These are phyloP conservation scores for Evernia prunastri DNA, from an alignment of 495 filamentous ascomycete species.

Conservation along the genomic window DNA sequence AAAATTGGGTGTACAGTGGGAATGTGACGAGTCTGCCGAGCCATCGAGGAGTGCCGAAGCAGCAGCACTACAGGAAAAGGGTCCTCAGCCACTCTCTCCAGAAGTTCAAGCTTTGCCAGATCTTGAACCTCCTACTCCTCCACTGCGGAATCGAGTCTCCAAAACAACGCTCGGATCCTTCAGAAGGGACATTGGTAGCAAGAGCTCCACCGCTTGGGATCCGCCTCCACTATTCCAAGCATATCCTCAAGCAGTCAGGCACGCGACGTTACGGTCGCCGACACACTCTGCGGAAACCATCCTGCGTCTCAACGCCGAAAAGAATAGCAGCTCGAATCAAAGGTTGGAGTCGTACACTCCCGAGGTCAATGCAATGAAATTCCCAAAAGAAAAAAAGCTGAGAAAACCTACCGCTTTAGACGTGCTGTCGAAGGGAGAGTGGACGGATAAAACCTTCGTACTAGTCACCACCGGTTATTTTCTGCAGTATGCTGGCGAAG, in stretches of 20 bases:
- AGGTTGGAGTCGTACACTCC: conserved; percentile 24
- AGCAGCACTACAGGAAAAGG: background rate
- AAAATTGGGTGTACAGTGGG: conserved; percentile 11
- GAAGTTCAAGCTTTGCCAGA: conserved; percentile 5
- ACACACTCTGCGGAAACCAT: conserved; percentile 52
- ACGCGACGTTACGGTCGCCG: conserved; percentile 46
- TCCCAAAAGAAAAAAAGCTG: conserved; percentile 39
- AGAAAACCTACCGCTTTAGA: conserved; percentile 49
- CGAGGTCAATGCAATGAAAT: conserved; percentile 20
- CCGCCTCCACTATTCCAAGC: conserved; percentile 83
- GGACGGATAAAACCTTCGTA: conserved; percentile 78
- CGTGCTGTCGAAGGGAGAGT: conserved; percentile 59
- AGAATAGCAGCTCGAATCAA: conserved; percentile 46
- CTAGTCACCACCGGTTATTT: conserved; percentile 76
- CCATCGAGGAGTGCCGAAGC: background rate
- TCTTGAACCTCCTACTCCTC: conserved; percentile 3
- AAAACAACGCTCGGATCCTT: conserved; percentile 17
- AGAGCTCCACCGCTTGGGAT: conserved; percentile 49
- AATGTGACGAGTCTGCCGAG: conserved; percentile 9
- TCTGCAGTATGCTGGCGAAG: conserved; percentile 80
- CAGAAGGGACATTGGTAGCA: conserved; percentile 8
- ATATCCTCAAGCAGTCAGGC: conserved; percentile 74
- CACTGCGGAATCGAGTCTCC: conserved; percentile 14
- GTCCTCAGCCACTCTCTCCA: background rate
- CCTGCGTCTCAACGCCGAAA: conserved; percentile 46